A percentile compares a stretch with the other conserved stretches of the same genome.
Conservation (phyloP, 2,329 filamentous ascomycete species). For the Apiospora aurea region DNA sequence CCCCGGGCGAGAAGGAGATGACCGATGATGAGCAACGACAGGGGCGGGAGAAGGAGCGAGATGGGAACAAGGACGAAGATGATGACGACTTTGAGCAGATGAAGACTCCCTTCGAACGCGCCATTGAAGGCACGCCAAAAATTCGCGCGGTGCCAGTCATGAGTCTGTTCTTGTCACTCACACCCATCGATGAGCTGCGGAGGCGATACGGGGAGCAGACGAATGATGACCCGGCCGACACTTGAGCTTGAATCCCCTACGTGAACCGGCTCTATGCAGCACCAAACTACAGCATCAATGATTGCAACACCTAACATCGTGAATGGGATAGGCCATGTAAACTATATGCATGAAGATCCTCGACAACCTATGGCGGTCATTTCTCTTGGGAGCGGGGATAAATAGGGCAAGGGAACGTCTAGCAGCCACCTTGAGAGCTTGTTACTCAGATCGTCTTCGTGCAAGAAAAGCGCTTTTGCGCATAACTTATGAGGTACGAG, state of each 20-base stretch:
- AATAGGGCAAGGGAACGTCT: not conserved
- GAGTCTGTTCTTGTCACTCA: constrained; percentile 65
- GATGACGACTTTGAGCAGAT: constrained; percentile 63
- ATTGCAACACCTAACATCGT: not conserved
- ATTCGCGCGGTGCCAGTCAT: constrained; percentile 59
- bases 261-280: not conserved
- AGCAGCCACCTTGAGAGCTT: not conserved
- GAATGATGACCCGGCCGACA: constrained; percentile 38
- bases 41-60: constrained; percentile 30
- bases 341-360: not conserved
- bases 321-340: not conserved
- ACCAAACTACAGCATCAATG: not conserved
- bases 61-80: constrained; percentile 42
- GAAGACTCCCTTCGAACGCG: constrained; percentile 63
- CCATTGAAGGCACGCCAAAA: constrained; percentile 54
- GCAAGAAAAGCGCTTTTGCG: not conserved
- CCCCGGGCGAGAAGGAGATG: constrained; percentile 33
- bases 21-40: not conserved
- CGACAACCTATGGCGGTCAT: not conserved
- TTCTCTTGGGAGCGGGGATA: not conserved
- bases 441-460: not conserved
- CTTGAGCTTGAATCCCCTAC: constrained; percentile 13
- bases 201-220: constrained; percentile 55
- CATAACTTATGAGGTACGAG: not conserved
- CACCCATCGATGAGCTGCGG: constrained; percentile 62